These are phyloP conservation scores for Cucumis sativus DNA, from an alignment of 306 rosid species.

Conservation along the genomic window Cucumber_9930_V3 NC_026660.2:192501-193000, in stretches of 20 bases:
- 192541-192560: slow-evolving; percentile 40
- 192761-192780: background rate
- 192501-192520: slow-evolving; percentile 55
- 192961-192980: slow-evolving; percentile 48
- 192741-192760: slow-evolving; percentile 60
- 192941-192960: slow-evolving; percentile 62
- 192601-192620: slow-evolving; percentile 32
- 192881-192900: slow-evolving; percentile 80
- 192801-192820: background rate
- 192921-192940: slow-evolving; percentile 86
- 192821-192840: background rate
- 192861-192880: slow-evolving; percentile 54
- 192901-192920: slow-evolving; percentile 57
- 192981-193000: slow-evolving; percentile 48
- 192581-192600: slow-evolving; percentile 25
- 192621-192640: slow-evolving; percentile 49
- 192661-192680: slow-evolving; percentile 46
- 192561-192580: slow-evolving; percentile 20
- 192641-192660: slow-evolving; percentile 59
- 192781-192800: background rate
- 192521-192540: slow-evolving; percentile 87
- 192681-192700: slow-evolving; percentile 55
- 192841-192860: slow-evolving; percentile 48
- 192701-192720: slow-evolving; percentile 41
- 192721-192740: slow-evolving; percentile 41